Conservation (phyloP, 768 basidiomycete genomes). For the Psilocybe cyanescens region DNA sequence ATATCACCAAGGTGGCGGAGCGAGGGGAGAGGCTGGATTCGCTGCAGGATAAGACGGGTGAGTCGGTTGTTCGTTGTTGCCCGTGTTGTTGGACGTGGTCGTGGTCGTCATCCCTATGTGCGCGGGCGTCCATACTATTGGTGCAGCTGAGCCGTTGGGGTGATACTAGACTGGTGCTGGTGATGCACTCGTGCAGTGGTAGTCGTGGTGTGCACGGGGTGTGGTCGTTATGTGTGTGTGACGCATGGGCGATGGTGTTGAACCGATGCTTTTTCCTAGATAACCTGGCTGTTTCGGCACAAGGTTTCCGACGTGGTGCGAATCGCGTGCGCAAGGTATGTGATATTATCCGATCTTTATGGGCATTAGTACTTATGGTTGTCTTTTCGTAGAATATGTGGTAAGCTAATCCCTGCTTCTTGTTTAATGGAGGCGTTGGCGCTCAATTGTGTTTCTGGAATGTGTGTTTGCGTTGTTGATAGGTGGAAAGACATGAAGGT, state of each 20-base stretch:
- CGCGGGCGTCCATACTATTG: not conserved
- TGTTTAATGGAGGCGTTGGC: conserved; percentile 4
- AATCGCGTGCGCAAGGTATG: conserved; percentile 96
- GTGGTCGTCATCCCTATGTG: not conserved
- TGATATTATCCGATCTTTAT: conserved; percentile 10
- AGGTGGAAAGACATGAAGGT: conserved; percentile 99
- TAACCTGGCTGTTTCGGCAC: conserved; percentile 96
- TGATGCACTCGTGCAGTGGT: not conserved
- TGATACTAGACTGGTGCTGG: not conserved
- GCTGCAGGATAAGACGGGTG: conserved; percentile 98
- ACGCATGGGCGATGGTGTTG: conserved; percentile 4
- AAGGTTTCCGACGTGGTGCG: conserved; percentile 96
- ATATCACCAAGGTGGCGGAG: conserved; percentile 95
- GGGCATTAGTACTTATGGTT: too few relatives aligned
- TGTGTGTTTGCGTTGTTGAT: not conserved
- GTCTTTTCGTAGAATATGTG: conserved; percentile 75
- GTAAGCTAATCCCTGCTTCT: conserved; percentile 48
- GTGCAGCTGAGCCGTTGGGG: not conserved
- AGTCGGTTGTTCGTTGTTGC: conserved; percentile 30
- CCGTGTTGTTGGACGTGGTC: not conserved
- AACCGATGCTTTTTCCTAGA: conserved; percentile 51
- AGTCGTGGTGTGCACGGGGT: not conserved
- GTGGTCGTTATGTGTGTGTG: not conserved
- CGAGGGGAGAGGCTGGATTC: conserved; percentile 93
- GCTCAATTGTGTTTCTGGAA: conserved; percentile 13